Percentiles rank a stretch among this genome's conserved stretches.
Evolutionary conservation across 202 grass and related monocot genomes (phyloP).

Genomic region (Eragrostis tef): DNA sequence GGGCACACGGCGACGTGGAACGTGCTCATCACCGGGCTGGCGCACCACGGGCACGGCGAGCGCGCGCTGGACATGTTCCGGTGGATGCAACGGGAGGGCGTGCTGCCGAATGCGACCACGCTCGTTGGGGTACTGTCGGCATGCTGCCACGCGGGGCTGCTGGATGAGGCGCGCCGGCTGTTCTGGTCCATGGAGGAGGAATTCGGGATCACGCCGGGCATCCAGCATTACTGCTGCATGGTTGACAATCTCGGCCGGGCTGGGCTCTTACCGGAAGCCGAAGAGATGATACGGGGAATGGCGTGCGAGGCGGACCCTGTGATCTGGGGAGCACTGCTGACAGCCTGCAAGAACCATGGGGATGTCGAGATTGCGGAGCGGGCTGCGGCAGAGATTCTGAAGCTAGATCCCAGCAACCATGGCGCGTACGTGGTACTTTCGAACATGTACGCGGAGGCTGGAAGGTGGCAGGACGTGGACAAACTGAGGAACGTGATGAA

Average conservation of each 20-base stretch:
- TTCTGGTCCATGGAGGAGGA: constrained; percentile 62
- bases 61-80: constrained; percentile 46
- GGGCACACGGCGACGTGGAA: constrained; percentile 54
- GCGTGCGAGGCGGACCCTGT: constrained; percentile 44
- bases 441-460: constrained; percentile 67
- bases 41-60: constrained; percentile 52
- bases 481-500: constrained; percentile 68
- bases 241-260: constrained; percentile 64
- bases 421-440: constrained; percentile 67
- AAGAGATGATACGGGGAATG: constrained; percentile 67
- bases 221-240: constrained; percentile 76
- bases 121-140: constrained; percentile 58
- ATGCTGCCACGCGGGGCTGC: constrained; percentile 44
- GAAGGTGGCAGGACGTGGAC: constrained; percentile 71
- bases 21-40: constrained; percentile 56
- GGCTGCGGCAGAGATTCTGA: constrained; percentile 58
- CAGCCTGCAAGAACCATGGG: constrained; percentile 62
- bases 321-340: constrained; percentile 63
- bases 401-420: constrained; percentile 59
- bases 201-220: constrained; percentile 52
- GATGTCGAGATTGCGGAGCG: constrained; percentile 55
- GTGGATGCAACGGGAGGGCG: constrained; percentile 53
- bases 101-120: constrained; percentile 49
- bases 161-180: constrained; percentile 52
- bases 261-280: constrained; percentile 52